Evolutionary conservation across 202 grass and related monocot species (phyloP).

Genomic region (Dendrocalamus latiflorus): DNA sequence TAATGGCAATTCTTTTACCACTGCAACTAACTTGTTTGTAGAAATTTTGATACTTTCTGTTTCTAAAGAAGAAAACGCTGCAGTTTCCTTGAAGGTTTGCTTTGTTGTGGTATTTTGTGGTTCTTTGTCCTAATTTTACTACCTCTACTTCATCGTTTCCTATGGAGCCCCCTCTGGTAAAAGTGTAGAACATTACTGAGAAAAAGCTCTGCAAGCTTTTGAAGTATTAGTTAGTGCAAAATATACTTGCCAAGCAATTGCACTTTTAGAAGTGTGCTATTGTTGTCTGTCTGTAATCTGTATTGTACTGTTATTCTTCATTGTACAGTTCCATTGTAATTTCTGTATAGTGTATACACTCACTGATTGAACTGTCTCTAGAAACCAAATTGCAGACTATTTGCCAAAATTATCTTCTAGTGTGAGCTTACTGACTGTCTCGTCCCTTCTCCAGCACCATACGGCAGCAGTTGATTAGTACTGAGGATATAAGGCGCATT

Average conservation of each 20-base stretch:
- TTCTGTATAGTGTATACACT: conserved; percentile 4
- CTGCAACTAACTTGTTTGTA: background rate
- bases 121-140: background rate
- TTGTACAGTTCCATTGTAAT: background rate
- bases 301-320: background rate
- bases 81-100: conserved; percentile 1
- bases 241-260: background rate
- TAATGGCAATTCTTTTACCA: background rate
- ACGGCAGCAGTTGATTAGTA: conserved; percentile 92
- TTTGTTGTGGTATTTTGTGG: background rate
- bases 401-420: background rate
- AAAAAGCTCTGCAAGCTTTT: background rate
- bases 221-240: background rate
- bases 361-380: background rate
- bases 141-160: background rate
- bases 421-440: background rate
- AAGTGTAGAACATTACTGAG: background rate
- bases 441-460: conserved; percentile 61
- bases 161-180: background rate
- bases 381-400: background rate
- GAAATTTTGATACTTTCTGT: background rate
- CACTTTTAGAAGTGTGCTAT: background rate
- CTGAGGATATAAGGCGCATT: conserved; percentile 90
- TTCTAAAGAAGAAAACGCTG: background rate
- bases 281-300: background rate